phyloP scores from a whole-genome alignment of 441 rosid genomes.

The Capsella rubella region DNA sequence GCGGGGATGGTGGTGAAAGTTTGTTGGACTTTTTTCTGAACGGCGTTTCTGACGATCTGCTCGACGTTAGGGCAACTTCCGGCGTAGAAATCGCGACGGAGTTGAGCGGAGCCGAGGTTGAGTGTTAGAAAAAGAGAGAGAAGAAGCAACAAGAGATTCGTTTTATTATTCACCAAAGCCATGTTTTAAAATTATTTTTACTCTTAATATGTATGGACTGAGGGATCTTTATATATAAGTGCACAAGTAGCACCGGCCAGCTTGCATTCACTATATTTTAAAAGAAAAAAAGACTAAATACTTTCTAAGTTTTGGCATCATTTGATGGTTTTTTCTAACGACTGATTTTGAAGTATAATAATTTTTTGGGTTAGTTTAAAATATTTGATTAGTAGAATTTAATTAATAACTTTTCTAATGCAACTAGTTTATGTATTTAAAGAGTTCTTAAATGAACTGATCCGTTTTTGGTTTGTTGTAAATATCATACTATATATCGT shows the following conservation, averaged over 20 bases:
- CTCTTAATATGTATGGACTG: conserved; percentile 2
- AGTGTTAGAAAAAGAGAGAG: conserved; percentile 47
- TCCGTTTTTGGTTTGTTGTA: conserved; percentile 6
- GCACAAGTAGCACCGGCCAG: conserved; percentile 37
- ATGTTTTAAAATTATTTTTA: neutral
- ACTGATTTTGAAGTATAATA: neutral
- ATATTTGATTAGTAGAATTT: neutral
- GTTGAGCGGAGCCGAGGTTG: conserved; percentile 59
- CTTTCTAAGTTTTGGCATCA: conserved; percentile 29
- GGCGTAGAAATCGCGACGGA: conserved; percentile 64
- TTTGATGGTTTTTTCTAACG: conserved; percentile 12
- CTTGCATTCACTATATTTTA: conserved; percentile 35
- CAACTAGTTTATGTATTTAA: neutral
- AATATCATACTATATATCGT: neutral
- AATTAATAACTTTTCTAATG: neutral
- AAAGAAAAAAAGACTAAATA: conserved; percentile 11
- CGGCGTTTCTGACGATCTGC: conserved; percentile 60
- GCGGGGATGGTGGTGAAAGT: conserved; percentile 77
- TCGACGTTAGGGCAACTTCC: conserved; percentile 76
- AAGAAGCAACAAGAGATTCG: conserved; percentile 28
- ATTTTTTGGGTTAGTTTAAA: neutral
- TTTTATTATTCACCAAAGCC: conserved; percentile 23
- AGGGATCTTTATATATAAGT: conserved; percentile 24
- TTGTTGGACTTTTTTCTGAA: conserved; percentile 55
- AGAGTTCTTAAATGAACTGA: neutral